These are phyloP conservation scores for Penicillium angulare DNA, from an alignment of 495 filamentous ascomycete genomes.

Conservation along the genomic window DNA sequence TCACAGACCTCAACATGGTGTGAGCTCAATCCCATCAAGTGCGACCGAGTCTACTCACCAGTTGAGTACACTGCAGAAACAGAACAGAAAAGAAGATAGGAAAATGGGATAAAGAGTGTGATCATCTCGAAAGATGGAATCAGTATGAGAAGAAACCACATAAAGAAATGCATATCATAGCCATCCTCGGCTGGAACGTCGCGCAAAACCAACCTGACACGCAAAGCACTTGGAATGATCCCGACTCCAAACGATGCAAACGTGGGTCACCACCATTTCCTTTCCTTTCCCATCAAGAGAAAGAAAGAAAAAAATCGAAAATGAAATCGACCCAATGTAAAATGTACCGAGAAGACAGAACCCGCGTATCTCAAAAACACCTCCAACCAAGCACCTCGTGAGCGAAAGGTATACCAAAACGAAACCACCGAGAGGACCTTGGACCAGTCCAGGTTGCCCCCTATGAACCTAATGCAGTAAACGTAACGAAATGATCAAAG, in stretches of 20 bases:
- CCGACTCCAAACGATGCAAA: slow-evolving; percentile 30
- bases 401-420: slow-evolving; percentile 11
- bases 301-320: not conserved
- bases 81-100: not conserved
- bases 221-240: slow-evolving; percentile 18
- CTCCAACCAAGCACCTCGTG: slow-evolving; percentile 14
- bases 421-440: slow-evolving; percentile 19
- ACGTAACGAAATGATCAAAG: too few relatives aligned
- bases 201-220: slow-evolving; percentile 8
- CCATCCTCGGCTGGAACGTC: slow-evolving; percentile 12
- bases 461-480: slow-evolving; percentile 19
- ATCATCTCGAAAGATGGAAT: not conserved
- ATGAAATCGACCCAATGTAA: too few relatives aligned
- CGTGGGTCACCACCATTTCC: not conserved
- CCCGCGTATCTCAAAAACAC: slow-evolving; percentile 22
- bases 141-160: not conserved
- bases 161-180: slow-evolving; percentile 5
- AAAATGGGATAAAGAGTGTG: not conserved
- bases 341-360: slow-evolving; percentile 18
- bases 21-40: too few relatives aligned
- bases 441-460: slow-evolving; percentile 23
- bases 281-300: not conserved
- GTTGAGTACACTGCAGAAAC: too few relatives aligned
- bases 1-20: too few relatives aligned
- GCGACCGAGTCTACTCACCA: too few relatives aligned